These are phyloP conservation scores for Didymellaceae sp. DNA, from an alignment of 2,329 filamentous ascomycete species.

Conservation along the genomic window DNA sequence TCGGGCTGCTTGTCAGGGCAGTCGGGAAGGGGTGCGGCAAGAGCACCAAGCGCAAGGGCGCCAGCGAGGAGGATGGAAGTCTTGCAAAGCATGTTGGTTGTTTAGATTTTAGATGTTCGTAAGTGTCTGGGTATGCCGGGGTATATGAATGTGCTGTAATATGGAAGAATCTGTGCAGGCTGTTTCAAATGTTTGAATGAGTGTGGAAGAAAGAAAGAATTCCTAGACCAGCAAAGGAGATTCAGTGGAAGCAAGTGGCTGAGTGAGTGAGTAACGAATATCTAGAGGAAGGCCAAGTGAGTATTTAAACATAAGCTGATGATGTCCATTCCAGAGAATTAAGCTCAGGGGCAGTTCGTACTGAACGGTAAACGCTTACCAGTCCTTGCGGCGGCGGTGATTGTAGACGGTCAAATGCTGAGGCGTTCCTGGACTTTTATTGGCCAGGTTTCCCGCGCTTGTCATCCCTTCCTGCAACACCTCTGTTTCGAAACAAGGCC, in stretches of 20 bases:
- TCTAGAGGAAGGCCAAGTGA: conserved; percentile 9
- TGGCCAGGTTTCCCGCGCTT: conserved; percentile 4
- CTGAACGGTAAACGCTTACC: conserved; percentile 1
- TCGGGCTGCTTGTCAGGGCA: conserved; percentile 6
- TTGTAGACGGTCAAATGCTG: conserved; percentile 10
- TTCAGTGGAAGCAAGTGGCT: conserved; percentile 13
- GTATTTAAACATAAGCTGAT: conserved; percentile 12
- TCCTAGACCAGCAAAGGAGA: conserved; percentile 21
- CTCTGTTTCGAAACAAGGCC: conserved; percentile 18
- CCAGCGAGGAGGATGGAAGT: conserved; percentile 28
- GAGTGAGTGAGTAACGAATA: conserved; percentile 3
- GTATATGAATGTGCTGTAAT: too few relatives aligned
- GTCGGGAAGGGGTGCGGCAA: conserved; percentile 26
- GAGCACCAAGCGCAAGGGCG: conserved; percentile 49
- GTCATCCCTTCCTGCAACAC: conserved; percentile 9
- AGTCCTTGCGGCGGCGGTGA: conserved; percentile 17
- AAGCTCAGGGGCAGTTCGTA: conserved; percentile 5
- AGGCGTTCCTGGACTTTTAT: conserved; percentile 8
- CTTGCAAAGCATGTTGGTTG: conserved; percentile 36
- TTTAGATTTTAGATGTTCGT: background rate
- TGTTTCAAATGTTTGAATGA: conserved; percentile 11
- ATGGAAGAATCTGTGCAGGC: background rate
- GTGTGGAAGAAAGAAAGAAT: conserved; percentile 8
- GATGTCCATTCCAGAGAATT: conserved; percentile 4
- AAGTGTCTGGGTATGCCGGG: background rate